Evolutionary conservation across 768 basidiomycete genomes (phyloP), one percentile per base, ranked within the genome.

Genomic region (Psilocybe sp.): DNA sequence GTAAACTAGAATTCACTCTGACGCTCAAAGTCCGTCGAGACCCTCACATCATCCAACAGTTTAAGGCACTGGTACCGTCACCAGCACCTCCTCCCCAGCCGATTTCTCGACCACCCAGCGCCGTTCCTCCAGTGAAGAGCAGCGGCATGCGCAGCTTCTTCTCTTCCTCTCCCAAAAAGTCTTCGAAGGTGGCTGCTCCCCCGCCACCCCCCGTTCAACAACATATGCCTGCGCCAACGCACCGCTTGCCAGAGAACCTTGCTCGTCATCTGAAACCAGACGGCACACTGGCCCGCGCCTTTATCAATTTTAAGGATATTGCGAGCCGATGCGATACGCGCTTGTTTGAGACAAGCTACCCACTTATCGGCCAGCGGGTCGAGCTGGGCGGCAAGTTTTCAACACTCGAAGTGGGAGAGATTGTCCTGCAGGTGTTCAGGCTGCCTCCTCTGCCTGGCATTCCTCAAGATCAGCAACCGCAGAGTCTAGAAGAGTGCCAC

Each of bases 1-100:
- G 82, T 71, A 97, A 97, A 65, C 83, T 98, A 47, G 93, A 97
- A 64, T 97, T 98, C 69, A 92, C 92, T 3, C 77, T 98, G 18
- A 89, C 86, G 1, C 69, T 98, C 59, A 94, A 93, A 63, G 74
- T 98, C 59, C 84, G 88, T 40, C 82, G 86, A 40, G 92, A 95
- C 64, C 82, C 89, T 28, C 92, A 97, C 58, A 86, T 97, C 57
- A 72, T 83, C 40, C 72, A 86, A 2, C 89, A 93, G 60, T 84
- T 86, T 65, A 88, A 87, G 56, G 78, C 82, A 3, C 72, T 84
- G 43, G 65, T 69, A 13, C 75, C 81, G 16, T 65, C 78, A 3
- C 68, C 75, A 5, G 58, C 64, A 0, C 60, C 68, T 1, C 53
- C 61, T 14, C 61, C 58, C 37, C 63, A 59, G 19, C 72, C 65